Base-by-base conservation (phyloP, 179 eudicot genomes). In the Pouteria campechiana region DNA sequence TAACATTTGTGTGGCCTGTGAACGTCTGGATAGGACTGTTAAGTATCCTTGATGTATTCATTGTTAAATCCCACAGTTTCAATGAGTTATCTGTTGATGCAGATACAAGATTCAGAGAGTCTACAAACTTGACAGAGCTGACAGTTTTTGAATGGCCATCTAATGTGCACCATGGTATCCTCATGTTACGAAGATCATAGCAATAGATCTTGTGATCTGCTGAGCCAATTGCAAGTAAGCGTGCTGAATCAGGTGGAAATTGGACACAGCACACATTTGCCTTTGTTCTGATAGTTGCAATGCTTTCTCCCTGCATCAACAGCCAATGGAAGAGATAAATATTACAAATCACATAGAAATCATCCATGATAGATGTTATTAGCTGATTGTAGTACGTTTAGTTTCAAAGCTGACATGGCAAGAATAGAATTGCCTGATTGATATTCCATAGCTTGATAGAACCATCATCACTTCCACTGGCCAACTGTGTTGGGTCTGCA, bases 391-490 rank as follows among this genome's bases (percentile, higher is more conserved):
- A 75, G 77, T 89, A 72, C 76, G 70, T 81, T 84, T 77, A 79
- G 73, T 77, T 70, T 81, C 74, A 81, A 78, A 81, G 85, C 76
- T 80, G 88, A 88, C 79, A 83, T 64, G 68, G 88, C 84, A 71
- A 78, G 72, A 80, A 55, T 75, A 81, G 58, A 81, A 79, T 86
- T 86, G 92, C 98, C 96, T 90, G 94, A 90, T 90, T 90, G 80
- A 82, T 82, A 75, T 81, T 86, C 98, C 98, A 90, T 54, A 90
- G 98, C 81, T 90, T 90, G 24, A 90, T 88, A 21, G 88, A 82
- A 53, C 98, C 92, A 40, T 86, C 96, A 38, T 90, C 96, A 42
- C 96, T 82, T 47, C 98, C 96, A 54, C 98, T 90, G 38, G 96
- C 96, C 66, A 90, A 62, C 74, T 81, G 43, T 16, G 94, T 90